Evolutionary conservation across 768 basidiomycete species (phyloP).

Genomic region (Cyclocybe aegerita): DNA sequence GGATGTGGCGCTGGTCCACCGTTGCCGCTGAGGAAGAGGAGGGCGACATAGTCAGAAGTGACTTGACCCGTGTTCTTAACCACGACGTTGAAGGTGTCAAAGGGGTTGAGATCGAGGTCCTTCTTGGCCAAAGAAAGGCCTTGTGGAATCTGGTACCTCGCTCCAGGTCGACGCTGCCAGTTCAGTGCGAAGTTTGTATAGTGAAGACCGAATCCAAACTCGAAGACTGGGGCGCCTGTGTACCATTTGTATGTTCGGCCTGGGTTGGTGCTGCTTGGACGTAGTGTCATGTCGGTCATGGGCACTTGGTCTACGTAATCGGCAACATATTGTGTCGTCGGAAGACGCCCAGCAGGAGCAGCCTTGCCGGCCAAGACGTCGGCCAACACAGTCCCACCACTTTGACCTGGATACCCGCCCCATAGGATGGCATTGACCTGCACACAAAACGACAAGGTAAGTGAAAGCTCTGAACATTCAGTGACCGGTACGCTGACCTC

Average conservation of each 20-base stretch:
- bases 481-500: constrained; percentile 28
- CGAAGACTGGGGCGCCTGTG: constrained; percentile 47
- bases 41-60: constrained; percentile 54
- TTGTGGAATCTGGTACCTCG: constrained; percentile 38
- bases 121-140: constrained; percentile 10
- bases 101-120: constrained; percentile 40
- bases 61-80: constrained; percentile 49
- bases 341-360: constrained; percentile 55
- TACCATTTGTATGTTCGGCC: constrained; percentile 64
- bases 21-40: constrained; percentile 48
- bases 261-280: constrained; percentile 45
- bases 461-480: not conserved
- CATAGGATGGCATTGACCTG: constrained; percentile 55
- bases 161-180: constrained; percentile 35
- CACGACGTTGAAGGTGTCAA: constrained; percentile 48
- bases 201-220: constrained; percentile 55
- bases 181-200: constrained; percentile 47
- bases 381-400: constrained; percentile 51
- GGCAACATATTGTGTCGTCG: constrained; percentile 53
- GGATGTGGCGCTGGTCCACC: constrained; percentile 51
- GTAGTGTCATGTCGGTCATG: constrained; percentile 61
- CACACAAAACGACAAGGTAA: not conserved
- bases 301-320: constrained; percentile 44
- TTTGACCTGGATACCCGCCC: constrained; percentile 59
- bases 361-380: constrained; percentile 52